Evolutionary conservation across 106 monocot species (phyloP).

Genomic region (Allium fistulosum): DNA sequence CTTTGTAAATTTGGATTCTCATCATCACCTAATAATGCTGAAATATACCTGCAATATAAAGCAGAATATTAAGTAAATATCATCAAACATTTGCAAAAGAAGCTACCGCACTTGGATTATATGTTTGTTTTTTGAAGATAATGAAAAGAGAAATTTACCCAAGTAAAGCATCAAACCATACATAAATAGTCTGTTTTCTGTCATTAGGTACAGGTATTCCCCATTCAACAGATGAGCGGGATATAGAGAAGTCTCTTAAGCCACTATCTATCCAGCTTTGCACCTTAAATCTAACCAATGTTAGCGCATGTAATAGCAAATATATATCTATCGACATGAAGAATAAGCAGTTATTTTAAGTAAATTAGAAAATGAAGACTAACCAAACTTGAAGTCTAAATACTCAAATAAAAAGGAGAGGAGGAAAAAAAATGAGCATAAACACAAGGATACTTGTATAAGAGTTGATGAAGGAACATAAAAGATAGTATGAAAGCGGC

Average conservation of each 20-base stretch:
- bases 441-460: background rate
- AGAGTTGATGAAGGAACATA: too few relatives aligned
- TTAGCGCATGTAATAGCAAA: constrained; percentile 13
- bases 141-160: constrained; percentile 47
- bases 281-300: constrained; percentile 38
- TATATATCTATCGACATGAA: background rate
- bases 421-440: background rate
- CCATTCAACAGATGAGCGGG: constrained; percentile 95
- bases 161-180: constrained; percentile 98
- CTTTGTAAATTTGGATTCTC: constrained; percentile 63
- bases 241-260: constrained; percentile 90
- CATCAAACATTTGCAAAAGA: constrained; percentile 1
- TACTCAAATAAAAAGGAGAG: background rate
- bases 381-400: background rate
- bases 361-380: background rate
- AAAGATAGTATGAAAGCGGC: too few relatives aligned
- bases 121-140: constrained; percentile 4
- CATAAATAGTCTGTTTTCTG: constrained; percentile 86
- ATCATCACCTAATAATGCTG: constrained; percentile 68
- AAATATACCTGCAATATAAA: constrained; percentile 57
- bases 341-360: background rate
- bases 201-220: constrained; percentile 96
- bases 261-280: constrained; percentile 93
- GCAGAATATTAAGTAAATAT: constrained; percentile 1
- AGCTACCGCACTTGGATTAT: background rate